Conservation (phyloP, 2,329 filamentous ascomycete genomes). For the Lizonia empirigonia region DNA sequence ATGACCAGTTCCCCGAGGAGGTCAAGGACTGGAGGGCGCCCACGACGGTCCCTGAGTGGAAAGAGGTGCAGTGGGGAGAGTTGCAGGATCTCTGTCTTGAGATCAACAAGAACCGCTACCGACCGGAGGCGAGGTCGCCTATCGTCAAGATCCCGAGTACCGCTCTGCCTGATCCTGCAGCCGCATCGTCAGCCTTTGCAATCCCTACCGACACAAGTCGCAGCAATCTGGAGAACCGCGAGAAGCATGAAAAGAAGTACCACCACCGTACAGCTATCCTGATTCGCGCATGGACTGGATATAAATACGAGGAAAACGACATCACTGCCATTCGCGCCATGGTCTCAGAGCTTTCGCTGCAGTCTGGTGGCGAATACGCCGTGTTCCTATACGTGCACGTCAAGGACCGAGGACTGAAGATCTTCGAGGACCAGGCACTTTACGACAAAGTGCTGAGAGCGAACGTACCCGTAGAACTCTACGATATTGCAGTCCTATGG, state of each 20-base stretch:
- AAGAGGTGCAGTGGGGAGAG: slow-evolving; percentile 70
- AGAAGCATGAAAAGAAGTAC: slow-evolving; percentile 38
- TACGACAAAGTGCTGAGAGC: slow-evolving; percentile 66
- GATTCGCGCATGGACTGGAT: slow-evolving; percentile 55
- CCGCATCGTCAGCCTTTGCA: slow-evolving; percentile 39
- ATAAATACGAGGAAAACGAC: slow-evolving; percentile 55
- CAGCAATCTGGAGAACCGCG: slow-evolving; percentile 35
- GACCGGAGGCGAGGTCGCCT: slow-evolving; percentile 49
- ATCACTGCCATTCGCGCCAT: slow-evolving; percentile 54
- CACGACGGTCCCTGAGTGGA: slow-evolving; percentile 60
- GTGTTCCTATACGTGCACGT: slow-evolving; percentile 57
- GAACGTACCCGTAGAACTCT: slow-evolving; percentile 72
- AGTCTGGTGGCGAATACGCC: slow-evolving; percentile 56
- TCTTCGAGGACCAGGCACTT: slow-evolving; percentile 63
- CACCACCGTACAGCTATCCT: slow-evolving; percentile 54
- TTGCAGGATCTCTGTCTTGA: slow-evolving; percentile 70
- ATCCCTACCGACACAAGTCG: slow-evolving; percentile 35
- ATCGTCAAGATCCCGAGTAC: slow-evolving; percentile 39
- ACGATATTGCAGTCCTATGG: slow-evolving; percentile 74
- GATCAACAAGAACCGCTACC: slow-evolving; percentile 69
- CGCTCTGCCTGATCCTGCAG: slow-evolving; percentile 31
- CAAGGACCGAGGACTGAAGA: slow-evolving; percentile 60
- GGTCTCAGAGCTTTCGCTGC: slow-evolving; percentile 53
- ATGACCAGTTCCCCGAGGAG: slow-evolving; percentile 58
- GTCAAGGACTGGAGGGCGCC: slow-evolving; percentile 50